Evolutionary conservation across 345 rosid species (phyloP), one percentile per base, ranked within the genome.

Genomic region (Eucalyptus sp.): DNA sequence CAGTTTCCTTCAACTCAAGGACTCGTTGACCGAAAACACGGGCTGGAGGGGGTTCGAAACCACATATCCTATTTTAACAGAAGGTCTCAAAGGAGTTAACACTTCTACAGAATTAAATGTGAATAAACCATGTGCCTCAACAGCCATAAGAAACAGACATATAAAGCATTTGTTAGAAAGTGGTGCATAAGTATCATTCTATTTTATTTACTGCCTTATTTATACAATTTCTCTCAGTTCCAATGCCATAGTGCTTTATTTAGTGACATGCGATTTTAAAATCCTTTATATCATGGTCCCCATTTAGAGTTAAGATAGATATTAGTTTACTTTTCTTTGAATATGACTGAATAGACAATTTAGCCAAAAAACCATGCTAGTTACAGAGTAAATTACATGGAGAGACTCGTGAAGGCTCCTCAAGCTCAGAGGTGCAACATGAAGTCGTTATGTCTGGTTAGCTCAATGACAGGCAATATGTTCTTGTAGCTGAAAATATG

Each of bases 31-130:
- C 98, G 86, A 93, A 97, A 17, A 94, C 68, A 60, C 98, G 98
- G 29, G 98, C 98, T 25, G 96, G 97, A 90, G 97, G 97, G 11
- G 98, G 98, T 41, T 95, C 90, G 89, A 93, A 95, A 58, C 91
- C 91, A 50, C 92, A 88, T 80, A 95, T 91, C 95, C 99, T 98
- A 91, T 43, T 88, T 27, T 50, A 87, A 92, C 87, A 90, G 44
- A 87, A 86, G 24, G 51, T 86, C 87, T 89, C 89, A 79, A 81
- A 33, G 18, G 4, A 37, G 87, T 89, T 56, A 86, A 50, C 3
- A 9, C 41, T 31, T 50, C 0, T 27, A 8, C 64, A 41, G 1
- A 41, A 18, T 76, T 41, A 41, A 37, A 76, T 41, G 29, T 22
- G 48, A 76, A 41, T 20, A 76, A 76, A 41, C 84, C 48, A 12